These are phyloP conservation scores for Alternaria sp. DNA, from an alignment of 2,329 filamentous ascomycete species.

Conservation along the genomic window DNA sequence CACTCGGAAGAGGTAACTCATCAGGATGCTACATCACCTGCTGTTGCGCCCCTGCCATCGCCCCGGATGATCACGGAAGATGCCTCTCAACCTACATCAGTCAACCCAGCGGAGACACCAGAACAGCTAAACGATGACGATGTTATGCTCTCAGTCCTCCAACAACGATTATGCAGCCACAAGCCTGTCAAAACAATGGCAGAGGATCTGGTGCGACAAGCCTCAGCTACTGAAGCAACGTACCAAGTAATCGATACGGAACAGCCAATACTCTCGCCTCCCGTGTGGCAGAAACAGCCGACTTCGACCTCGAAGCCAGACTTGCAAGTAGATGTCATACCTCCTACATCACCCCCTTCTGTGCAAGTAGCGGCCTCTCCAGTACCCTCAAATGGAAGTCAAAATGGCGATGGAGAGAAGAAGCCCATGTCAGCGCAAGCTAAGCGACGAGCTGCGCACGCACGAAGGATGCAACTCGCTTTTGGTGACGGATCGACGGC, in stretches of 20 bases:
- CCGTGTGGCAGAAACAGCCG: neutral
- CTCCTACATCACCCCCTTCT: neutral
- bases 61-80: neutral
- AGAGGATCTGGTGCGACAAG: neutral
- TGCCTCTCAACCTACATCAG: neutral
- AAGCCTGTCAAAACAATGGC: constrained; percentile 1
- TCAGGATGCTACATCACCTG: neutral
- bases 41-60: neutral
- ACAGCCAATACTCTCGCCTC: neutral
- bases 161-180: constrained; percentile 8
- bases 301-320: neutral
- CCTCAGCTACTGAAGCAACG: neutral
- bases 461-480: constrained; percentile 36
- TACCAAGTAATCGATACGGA: neutral
- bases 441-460: constrained; percentile 37
- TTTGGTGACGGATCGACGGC: constrained; percentile 18
- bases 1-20: no score
- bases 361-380: neutral
- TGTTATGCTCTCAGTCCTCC: constrained; percentile 8
- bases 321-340: neutral
- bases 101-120: neutral
- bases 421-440: constrained; percentile 32
- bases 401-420: neutral
- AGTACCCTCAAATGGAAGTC: neutral
- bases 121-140: constrained; percentile 3